phyloP scores from a whole-genome alignment of 352 stramenopile species.

The Achlya hypogyna region DNA sequence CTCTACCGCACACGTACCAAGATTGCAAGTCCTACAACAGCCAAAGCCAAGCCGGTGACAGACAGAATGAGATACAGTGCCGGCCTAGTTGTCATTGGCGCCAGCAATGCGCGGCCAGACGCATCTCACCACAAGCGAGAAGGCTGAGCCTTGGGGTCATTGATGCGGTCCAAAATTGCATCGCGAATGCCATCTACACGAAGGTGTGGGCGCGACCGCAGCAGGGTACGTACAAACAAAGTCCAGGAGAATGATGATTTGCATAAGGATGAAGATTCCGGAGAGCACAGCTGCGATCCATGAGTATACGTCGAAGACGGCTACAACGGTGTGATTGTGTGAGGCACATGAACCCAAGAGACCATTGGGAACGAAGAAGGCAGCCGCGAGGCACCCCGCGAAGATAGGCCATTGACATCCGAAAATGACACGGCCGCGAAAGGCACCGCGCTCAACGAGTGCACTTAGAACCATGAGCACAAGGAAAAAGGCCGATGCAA shows the following conservation, averaged over 20 bases:
- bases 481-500: not conserved
- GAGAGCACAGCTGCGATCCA: slow-evolving; percentile 9
- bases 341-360: not conserved
- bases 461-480: slow-evolving; percentile 7
- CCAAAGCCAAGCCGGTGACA: slow-evolving; percentile 46
- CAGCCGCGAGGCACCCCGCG: not conserved
- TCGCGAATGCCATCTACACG: slow-evolving; percentile 12
- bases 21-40: slow-evolving; percentile 32
- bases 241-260: slow-evolving; percentile 19
- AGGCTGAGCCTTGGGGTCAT: not conserved
- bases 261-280: slow-evolving; percentile 16
- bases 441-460: not conserved
- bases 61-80: slow-evolving; percentile 54
- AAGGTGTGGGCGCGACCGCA: not conserved
- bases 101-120: not conserved
- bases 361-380: slow-evolving; percentile 19
- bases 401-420: slow-evolving; percentile 6
- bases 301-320: slow-evolving; percentile 13
- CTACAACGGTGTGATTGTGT: not conserved
- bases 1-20: slow-evolving; percentile 27
- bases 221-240: slow-evolving; percentile 7
- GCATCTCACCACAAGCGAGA: not conserved
- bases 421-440: not conserved
- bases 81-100: not conserved
- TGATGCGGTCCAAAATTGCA: not conserved